Base-by-base conservation (phyloP, 345 rosid genomes). In the Lepidium sativum region DNA sequence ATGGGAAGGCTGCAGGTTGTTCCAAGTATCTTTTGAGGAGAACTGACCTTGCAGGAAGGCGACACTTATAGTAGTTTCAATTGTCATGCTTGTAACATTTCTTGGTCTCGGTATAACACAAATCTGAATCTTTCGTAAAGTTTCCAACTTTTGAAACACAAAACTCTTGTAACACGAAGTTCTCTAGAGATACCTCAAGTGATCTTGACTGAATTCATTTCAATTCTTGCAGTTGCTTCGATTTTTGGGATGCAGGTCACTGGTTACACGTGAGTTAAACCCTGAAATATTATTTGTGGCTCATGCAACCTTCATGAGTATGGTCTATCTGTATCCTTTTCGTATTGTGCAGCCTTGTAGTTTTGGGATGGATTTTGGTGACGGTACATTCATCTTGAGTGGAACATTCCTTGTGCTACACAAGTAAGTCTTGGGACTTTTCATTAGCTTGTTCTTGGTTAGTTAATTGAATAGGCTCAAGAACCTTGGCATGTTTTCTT, bases 361-460 rank as follows among this genome's bases (percentile, higher is more conserved):
- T 82, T 7, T 52, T 86, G 18, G 99, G 97, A 78, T 94, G 99
- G 99, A 57, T 86, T 51, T 83, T 94, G 63, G 97, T 94, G 21
- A 62, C 99, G 0, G 95, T 59, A 86, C 95, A 54, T 94, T 90
- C 77, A 81, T 90, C 32, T 73, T 94, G 56, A 82, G 97, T 5
- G 96, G 99, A 66, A 80, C 83, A 43, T 94, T 94, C 77, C 91
- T 90, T 58, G 79, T 88, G 37, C 83, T 94, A 61, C 99, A 94
- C 56, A 94, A 94, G 97, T 94, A 85, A 77, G 84, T 75, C 69
- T 42, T 34, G 6, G 41, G n/a, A 16, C 25, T 66, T 56, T 48
- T 16, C 35, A 9, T 51, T 21, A 42, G 33, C 25, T 13, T 59
- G 29, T 34, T 63, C 9, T 33, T 52, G 53, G 45, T 23, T 35